Base-by-base conservation (phyloP, 345 rosid species). In the Citrus maxima region DNA sequence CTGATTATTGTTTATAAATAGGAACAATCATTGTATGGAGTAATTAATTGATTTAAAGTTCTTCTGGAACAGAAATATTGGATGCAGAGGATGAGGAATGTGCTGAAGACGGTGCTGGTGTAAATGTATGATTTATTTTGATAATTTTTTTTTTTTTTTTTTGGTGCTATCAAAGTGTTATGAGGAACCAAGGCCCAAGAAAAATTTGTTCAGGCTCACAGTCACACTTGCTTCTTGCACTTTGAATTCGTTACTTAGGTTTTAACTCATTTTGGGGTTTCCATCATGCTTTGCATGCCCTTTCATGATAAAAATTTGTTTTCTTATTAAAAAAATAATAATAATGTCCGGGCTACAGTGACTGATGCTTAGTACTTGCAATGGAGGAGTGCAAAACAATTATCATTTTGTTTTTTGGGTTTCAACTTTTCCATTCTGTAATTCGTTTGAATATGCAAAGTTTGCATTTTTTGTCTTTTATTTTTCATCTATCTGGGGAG, bases 121-220 rank as follows among this genome's bases (percentile, higher is more conserved):
- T 66, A 73, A 74, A 67, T 73, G 95, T 89, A 84, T 82, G 88
- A 62, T 19, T 75, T 74, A 66, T 72, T 81, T 60, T 59, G 35
- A 19, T 63, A n/a, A 34, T 54, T 72, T 66, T 70, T 27, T 30
- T 30, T 54, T 72, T 66, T 70, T 27, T 30, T 67, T 68, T n/a
- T 80, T 72, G 25, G 21, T 56, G 21, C 51, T 25, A 19, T 65
- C 21, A 19, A 65, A 30, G 38, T 30, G 16, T 71, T 21, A 28
- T 10, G 30, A 27, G 21, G 19, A 62, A 2, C 66, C 35, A 21
- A 10, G 55, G 5, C 19, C 35, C 21, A 21, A 4, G 21, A 10
- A 55, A 46, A 69, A 25, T 24, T 69, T 46, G 73, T 69, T 69
- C 21, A 4, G 22, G 12, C 37, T 10, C 19, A 34, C 28, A 10